Percentiles rank a stretch among this genome's conserved stretches.
phyloP scores from a whole-genome alignment of 768 basidiomycete species.

The Collybiopsis luxurians region DNA sequence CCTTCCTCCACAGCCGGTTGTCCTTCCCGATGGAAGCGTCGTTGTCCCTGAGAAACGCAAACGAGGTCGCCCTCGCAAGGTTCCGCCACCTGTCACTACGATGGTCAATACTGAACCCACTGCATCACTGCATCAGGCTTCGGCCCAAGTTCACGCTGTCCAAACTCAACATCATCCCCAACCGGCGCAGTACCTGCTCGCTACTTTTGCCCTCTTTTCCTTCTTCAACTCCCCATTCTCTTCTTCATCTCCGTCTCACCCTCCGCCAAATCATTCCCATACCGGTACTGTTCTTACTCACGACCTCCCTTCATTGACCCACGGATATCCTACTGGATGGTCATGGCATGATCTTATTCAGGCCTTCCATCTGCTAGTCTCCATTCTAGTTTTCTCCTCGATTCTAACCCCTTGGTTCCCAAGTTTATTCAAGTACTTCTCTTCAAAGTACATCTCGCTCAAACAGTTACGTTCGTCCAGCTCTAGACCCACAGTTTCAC shows the following conservation, averaged over 20 bases:
- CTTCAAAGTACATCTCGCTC: neutral
- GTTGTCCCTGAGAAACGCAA: constrained; percentile 74
- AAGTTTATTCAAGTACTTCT: neutral
- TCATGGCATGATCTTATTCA: constrained; percentile 56
- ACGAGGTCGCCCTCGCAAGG: constrained; percentile 79
- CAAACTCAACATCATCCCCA: constrained; percentile 23
- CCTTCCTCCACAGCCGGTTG: constrained; percentile 20
- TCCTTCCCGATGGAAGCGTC: constrained; percentile 23
- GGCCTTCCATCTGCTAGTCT: constrained; percentile 62
- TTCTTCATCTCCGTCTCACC: constrained; percentile 25
- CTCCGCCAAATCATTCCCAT: constrained; percentile 41
- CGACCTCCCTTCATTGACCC: constrained; percentile 19
- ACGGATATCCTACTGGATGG: constrained; percentile 25
- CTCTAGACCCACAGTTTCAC: constrained; percentile 2
- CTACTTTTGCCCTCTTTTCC: constrained; percentile 80
- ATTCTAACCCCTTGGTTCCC: constrained; percentile 45
- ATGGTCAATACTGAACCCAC: constrained; percentile 9
- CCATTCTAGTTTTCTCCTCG: constrained; percentile 56
- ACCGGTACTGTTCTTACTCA: constrained; percentile 57
- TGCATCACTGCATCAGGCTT: constrained; percentile 2
- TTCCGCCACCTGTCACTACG: constrained; percentile 45
- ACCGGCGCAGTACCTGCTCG: constrained; percentile 70
- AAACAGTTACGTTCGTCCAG: neutral
- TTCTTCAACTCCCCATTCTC: constrained; percentile 79
- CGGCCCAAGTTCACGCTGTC: constrained; percentile 3